A percentile compares a stretch with the other conserved stretches of the same genome.
These are phyloP conservation scores for Nelumbo lutea DNA, from an alignment of 164 flowering plant genomes.

Conservation along the genomic window DNA sequence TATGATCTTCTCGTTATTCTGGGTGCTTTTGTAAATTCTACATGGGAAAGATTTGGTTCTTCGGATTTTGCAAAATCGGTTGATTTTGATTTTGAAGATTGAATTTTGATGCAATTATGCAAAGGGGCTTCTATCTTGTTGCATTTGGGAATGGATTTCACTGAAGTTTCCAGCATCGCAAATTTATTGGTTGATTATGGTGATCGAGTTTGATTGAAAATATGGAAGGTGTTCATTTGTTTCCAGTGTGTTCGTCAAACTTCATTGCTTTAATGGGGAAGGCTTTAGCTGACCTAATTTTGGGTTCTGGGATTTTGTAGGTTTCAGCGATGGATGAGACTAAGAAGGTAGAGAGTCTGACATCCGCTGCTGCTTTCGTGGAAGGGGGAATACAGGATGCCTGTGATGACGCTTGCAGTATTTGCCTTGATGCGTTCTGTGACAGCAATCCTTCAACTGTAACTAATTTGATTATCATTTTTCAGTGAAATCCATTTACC, in stretches of 20 bases:
- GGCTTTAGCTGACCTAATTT: background rate
- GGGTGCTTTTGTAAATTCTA: too few species aligned
- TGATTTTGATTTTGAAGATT: background rate
- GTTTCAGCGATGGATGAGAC: slow-evolving; percentile 51
- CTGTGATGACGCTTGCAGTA: slow-evolving; percentile 98
- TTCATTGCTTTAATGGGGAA: background rate
- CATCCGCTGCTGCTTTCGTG: slow-evolving; percentile 93
- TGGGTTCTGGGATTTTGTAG: slow-evolving; percentile 12
- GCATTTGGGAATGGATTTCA: background rate
- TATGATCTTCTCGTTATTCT: background rate
- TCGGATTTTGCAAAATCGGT: background rate
- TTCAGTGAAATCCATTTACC: background rate
- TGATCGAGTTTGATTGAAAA: background rate
- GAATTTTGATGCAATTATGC: background rate
- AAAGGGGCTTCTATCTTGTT: background rate
- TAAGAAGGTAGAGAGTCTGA: slow-evolving; percentile 42
- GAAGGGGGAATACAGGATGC: slow-evolving; percentile 97
- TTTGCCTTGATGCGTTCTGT: slow-evolving; percentile 82
- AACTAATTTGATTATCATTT: slow-evolving; percentile 3
- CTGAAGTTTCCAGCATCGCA: background rate
- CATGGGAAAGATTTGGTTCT: too few species aligned
- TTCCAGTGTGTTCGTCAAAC: too few species aligned
- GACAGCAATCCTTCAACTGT: slow-evolving; percentile 93
- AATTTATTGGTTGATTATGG: background rate
- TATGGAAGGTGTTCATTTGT: background rate